Base-by-base conservation (phyloP, 805 yeast species). In the Maudiozyma barnettii region DNA sequence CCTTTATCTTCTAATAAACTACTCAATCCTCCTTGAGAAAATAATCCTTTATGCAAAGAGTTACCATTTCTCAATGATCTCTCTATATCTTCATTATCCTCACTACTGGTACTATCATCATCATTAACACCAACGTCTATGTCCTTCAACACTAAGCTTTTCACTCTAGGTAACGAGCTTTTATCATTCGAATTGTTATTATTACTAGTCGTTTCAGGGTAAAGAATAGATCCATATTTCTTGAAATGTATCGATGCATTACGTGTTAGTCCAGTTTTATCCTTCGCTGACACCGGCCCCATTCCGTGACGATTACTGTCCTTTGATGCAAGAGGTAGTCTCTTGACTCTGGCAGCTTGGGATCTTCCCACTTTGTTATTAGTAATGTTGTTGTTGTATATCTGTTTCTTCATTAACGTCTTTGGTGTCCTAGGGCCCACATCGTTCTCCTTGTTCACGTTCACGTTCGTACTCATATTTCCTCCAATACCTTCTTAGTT, bases 251-350 rank as follows among this genome's bases (percentile, higher is more conserved):
- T 18, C 22, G 14, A 39, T 14, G 19, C 14, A 33, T 23, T 30
- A n/a, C 39, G n/a, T 14, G 45, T 21, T n/a, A 43, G 14, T 19
- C 18, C 40, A 30, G 20, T 33, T 5, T 21, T 35, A 14, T 16
- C 37, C 7, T 10, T 22, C 8, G 12, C 30, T 26, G 10, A 26
- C 8, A 26, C 30, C 4, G 30, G 30, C 10, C 30, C 30, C 30
- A 26, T 26, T 12, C 45, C 51, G 4, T 56, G 35, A 36, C 54
- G 51, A 41, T 61, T 61, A 30, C 59, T 62, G 49, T 63, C 66
- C 48, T 63, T 63, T 14, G 63, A 54, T 9, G 63, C 64, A 22
- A 63, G 47, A 1, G 67, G 67, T 31, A 54, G 50, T 38, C 67
- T 53, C 20, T 29, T 40, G 33, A 40, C 9, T n/a, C 30, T 21